Conservation (phyloP, 441 rosid genomes). For the Populus hybrid region DNA sequence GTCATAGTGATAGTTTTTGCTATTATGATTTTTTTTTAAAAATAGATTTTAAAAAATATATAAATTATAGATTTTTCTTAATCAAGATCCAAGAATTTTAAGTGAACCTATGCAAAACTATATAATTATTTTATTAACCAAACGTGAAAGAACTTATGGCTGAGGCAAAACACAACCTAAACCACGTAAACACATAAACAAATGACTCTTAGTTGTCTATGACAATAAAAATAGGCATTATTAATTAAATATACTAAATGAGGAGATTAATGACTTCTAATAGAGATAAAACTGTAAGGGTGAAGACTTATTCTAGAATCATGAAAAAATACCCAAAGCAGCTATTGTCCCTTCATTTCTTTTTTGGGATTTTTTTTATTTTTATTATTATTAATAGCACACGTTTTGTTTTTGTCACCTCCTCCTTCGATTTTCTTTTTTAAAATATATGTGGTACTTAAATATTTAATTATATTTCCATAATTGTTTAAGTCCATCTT, state of each 20-base stretch:
- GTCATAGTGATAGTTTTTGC: no score
- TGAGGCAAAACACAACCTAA: no score
- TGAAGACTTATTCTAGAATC: slow-evolving; percentile 28
- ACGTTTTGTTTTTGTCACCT: slow-evolving; percentile 19
- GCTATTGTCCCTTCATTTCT: slow-evolving; percentile 20
- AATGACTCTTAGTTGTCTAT: no score
- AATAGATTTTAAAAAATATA: no score
- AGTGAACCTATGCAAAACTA: no score
- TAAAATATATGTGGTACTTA: not conserved
- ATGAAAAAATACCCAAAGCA: not conserved
- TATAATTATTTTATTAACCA: no score
- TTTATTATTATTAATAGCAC: slow-evolving; percentile 15
- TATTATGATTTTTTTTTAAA: no score
- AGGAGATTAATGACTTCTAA: slow-evolving; percentile 11
- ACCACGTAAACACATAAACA: no score
- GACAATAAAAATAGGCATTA: no score
- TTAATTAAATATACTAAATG: slow-evolving; percentile 7
- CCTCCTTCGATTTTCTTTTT: not conserved
- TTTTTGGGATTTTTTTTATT: not conserved
- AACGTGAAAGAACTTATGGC: no score
- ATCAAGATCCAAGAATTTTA: no score
- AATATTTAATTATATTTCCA: not conserved
- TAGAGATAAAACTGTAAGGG: slow-evolving; percentile 3
- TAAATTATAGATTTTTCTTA: no score
- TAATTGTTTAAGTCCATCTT: slow-evolving; percentile 8